These are phyloP conservation scores for Candida tropicalis DNA, from an alignment of 1,139 yeast genomes.

Conservation along the genomic window DNA sequence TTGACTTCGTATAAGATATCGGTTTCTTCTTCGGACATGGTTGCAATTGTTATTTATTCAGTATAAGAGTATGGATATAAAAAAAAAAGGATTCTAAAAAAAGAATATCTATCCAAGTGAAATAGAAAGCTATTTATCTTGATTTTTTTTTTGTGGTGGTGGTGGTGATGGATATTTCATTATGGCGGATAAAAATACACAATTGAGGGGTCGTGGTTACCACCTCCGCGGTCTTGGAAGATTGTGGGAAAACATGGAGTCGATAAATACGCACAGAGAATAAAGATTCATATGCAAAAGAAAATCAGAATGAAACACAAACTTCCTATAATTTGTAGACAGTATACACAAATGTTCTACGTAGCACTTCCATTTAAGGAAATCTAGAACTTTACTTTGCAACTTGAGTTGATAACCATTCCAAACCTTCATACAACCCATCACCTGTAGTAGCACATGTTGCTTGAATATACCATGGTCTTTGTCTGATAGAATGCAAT, in stretches of 20 bases:
- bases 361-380: neutral
- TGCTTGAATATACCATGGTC: conserved; percentile 45
- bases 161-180: neutral
- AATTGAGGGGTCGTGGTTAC: neutral
- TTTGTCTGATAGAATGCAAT: conserved; percentile 42
- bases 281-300: neutral
- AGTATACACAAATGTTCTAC: neutral
- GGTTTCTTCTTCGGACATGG: conserved; percentile 22
- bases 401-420: conserved; percentile 42
- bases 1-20: conserved; percentile 55
- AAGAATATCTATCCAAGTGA: too few relatives aligned
- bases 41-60: too few relatives aligned
- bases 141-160: conserved; percentile 1
- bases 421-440: conserved; percentile 44
- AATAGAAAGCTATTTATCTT: neutral
- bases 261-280: too few relatives aligned
- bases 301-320: neutral
- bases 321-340: neutral
- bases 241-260: neutral
- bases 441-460: conserved; percentile 46
- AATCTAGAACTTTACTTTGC: conserved; percentile 21
- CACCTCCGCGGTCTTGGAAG: neutral
- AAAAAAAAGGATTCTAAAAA: neutral
- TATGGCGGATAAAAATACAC: neutral
- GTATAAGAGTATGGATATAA: neutral